A percentile compares a stretch with the other conserved stretches of the same genome.
Conservation (phyloP, 1,284 basidiomycete species). For the Tetrapyrgos nigripes region DNA sequence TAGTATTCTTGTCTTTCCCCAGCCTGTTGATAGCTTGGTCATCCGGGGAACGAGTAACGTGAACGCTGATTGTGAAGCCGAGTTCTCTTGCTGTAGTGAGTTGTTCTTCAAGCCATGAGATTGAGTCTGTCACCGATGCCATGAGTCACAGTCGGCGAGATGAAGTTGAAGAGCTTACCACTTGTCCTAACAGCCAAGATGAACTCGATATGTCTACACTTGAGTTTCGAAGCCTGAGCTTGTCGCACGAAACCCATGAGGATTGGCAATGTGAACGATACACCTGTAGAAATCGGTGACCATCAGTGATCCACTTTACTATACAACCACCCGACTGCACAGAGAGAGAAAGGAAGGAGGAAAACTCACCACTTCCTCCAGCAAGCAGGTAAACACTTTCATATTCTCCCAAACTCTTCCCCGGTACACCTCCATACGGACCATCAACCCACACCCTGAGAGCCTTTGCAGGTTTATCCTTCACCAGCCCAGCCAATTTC, state of each 20-base stretch:
- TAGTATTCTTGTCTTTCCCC: too few relatives aligned
- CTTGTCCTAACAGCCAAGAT: conserved; percentile 29
- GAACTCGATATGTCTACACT: conserved; percentile 27
- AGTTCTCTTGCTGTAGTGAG: background rate
- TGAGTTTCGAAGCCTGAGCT: conserved; percentile 14
- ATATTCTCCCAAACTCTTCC: conserved; percentile 31
- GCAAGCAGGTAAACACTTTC: conserved; percentile 42
- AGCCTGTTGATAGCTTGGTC: too few relatives aligned
- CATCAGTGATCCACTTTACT: too few relatives aligned
- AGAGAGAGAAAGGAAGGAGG: background rate
- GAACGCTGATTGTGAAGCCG: conserved; percentile 14
- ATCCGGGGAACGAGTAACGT: conserved; percentile 20
- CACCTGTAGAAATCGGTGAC: conserved; percentile 29
- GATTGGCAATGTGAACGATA: conserved; percentile 35
- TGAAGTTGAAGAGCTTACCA: conserved; percentile 20
- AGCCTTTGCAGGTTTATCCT: conserved; percentile 14
- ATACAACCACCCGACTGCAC: too few relatives aligned
- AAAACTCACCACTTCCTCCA: conserved; percentile 41
- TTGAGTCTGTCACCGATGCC: conserved; percentile 20
- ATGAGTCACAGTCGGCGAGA: background rate
- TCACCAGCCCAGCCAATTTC: conserved; percentile 26
- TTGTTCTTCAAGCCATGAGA: conserved; percentile 27
- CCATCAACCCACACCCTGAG: conserved; percentile 44
- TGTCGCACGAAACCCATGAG: conserved; percentile 31
- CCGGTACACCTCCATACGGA: conserved; percentile 44